Evolutionary conservation across 2,329 filamentous ascomycete genomes (phyloP).

Genomic region (Talaromyces sp.): DNA sequence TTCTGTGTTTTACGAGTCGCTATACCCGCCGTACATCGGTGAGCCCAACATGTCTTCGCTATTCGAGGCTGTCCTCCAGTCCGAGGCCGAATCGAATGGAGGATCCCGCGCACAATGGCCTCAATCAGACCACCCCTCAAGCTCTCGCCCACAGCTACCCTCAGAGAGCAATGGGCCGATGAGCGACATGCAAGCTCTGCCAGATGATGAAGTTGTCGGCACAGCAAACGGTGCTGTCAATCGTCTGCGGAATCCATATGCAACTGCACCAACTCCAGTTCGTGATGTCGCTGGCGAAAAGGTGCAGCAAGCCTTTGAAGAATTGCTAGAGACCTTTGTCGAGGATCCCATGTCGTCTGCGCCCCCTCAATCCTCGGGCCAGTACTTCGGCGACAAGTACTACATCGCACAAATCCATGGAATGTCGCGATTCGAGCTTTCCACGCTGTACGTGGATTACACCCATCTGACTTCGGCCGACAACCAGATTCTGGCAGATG

Average conservation of each 20-base stretch:
- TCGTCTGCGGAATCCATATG: conserved; percentile 45
- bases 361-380: conserved; percentile 46
- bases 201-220: conserved; percentile 58
- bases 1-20: neutral
- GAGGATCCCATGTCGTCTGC: conserved; percentile 49
- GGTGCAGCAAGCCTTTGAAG: conserved; percentile 58
- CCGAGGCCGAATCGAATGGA: conserved; percentile 32
- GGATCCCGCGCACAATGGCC: conserved; percentile 24
- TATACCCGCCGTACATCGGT: conserved; percentile 9
- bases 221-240: conserved; percentile 41
- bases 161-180: conserved; percentile 47
- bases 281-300: conserved; percentile 58
- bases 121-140: conserved; percentile 40
- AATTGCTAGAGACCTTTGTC: conserved; percentile 56
- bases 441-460: conserved; percentile 62
- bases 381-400: conserved; percentile 57
- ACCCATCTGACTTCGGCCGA: conserved; percentile 74
- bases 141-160: conserved; percentile 50
- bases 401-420: conserved; percentile 63
- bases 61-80: conserved; percentile 38
- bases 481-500: conserved; percentile 75
- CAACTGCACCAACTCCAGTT: conserved; percentile 52
- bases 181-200: conserved; percentile 55
- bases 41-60: conserved; percentile 35
- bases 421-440: conserved; percentile 55